Conservation (phyloP, 176 grass and related monocot genomes). For the Oryza nivara region DNA sequence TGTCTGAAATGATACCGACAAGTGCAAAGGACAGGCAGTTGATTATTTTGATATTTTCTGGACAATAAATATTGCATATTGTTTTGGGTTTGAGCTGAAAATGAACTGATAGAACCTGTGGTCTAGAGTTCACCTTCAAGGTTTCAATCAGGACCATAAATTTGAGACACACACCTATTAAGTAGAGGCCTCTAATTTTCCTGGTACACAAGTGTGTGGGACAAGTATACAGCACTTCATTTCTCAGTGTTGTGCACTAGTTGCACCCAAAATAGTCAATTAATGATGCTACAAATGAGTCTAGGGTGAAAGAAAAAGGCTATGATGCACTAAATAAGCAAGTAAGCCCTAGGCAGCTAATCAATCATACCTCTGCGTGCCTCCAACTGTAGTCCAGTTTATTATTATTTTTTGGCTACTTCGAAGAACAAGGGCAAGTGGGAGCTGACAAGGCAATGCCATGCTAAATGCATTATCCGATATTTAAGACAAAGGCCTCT, state of each 20-base stretch:
- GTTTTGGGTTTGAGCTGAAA: background rate
- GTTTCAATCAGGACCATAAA: slow-evolving; percentile 26
- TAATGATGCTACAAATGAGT: background rate
- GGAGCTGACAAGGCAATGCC: too few relatives aligned
- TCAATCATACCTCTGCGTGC: background rate
- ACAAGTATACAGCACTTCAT: background rate
- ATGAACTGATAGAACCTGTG: background rate
- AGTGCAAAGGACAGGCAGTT: background rate
- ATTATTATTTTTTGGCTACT: too few relatives aligned
- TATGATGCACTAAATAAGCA: slow-evolving; percentile 5
- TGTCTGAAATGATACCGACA: slow-evolving; percentile 20
- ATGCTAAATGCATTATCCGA: too few relatives aligned
- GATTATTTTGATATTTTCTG: slow-evolving; percentile 25
- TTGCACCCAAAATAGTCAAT: background rate
- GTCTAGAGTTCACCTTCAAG: slow-evolving; percentile 18
- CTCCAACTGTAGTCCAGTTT: too few relatives aligned
- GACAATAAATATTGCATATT: slow-evolving; percentile 26
- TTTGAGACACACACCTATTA: slow-evolving; percentile 24
- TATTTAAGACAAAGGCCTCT: too few relatives aligned
- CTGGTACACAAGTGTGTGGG: background rate
- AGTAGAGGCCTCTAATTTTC: background rate
- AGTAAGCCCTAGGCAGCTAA: slow-evolving; percentile 10
- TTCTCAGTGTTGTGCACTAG: background rate
- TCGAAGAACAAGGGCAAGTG: too few relatives aligned
- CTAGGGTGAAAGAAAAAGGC: background rate